Base-by-base conservation (phyloP, 768 basidiomycete genomes). In the Infundibulicybe gibba region DNA sequence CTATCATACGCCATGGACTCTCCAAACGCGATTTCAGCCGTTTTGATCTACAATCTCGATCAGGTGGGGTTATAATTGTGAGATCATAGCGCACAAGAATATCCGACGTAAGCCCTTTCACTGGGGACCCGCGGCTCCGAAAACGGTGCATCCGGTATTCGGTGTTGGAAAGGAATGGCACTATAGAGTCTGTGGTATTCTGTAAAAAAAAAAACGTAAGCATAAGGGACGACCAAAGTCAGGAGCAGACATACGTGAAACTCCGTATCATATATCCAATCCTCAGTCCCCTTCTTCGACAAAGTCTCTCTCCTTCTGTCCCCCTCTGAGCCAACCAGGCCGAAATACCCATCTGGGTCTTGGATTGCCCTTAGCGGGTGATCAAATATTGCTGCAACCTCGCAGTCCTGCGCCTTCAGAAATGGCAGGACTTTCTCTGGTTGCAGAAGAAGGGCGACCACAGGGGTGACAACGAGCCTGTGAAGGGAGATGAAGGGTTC, bases 111-210 rank as follows among this genome's bases (percentile, higher is more conserved):
- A 94, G 63, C 1, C 92, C 92, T 61, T 90, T 91, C 48, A 94
- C 75, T 0, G 91, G 83, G 14, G 90, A 91, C 1, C 85, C 85
- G 0, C 72, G 73, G 2, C 85, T 83, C 32, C 89, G 77, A 56
- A 95, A 85, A 6, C 92, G 83, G 59, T 94, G 90, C 80, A 90
- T 84, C 14, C 93, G 79, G 54, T 93, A 94, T 0, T 66, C 53
- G 8, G 72, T 70, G 32, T 74, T 67, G 31, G 70, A 74, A 8
- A 83, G 62, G 64, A 77, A 72, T 2, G 69, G 58, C 1, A 78
- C 61, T 32, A 61, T 49, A 8, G 71, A 61, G 57, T 90, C 88
- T 2, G 71, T 76, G 4, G 71, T 74, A 56, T 74, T 79, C 87
- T 90, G 51, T 47, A 40, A 49, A 37, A 42, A 48, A 42, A 44